Evolutionary conservation across 805 yeast species (phyloP).

Genomic region (Metschnikowia shivogae): DNA sequence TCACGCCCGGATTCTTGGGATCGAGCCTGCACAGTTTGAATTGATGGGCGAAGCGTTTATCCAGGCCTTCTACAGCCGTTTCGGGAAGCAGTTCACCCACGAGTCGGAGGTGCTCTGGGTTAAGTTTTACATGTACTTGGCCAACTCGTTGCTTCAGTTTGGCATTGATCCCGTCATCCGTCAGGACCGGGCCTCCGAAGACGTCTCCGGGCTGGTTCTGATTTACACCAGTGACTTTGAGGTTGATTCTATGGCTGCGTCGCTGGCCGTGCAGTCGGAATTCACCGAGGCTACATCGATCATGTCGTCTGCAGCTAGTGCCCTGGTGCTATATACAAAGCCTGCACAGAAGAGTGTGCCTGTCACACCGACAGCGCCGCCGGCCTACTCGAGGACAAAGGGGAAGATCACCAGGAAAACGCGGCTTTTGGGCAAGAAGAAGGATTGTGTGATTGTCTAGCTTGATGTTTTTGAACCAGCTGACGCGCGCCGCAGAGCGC

Average conservation of each 20-base stretch:
- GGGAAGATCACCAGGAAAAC: background rate
- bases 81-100: slow-evolving; percentile 48
- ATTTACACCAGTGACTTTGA: slow-evolving; percentile 10
- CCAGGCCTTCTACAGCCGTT: slow-evolving; percentile 64
- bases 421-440: slow-evolving; percentile 2
- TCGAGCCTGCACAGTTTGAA: slow-evolving; percentile 64
- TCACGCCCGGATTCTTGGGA: slow-evolving; percentile 71
- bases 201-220: slow-evolving; percentile 8
- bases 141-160: slow-evolving; percentile 61
- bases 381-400: background rate
- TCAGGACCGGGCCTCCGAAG: slow-evolving; percentile 6
- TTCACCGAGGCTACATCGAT: slow-evolving; percentile 10
- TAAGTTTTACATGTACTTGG: slow-evolving; percentile 60
- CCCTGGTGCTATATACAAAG: background rate
- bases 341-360: background rate
- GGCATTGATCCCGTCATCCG: slow-evolving; percentile 48
- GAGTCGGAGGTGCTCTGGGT: slow-evolving; percentile 71
- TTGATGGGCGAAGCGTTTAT: slow-evolving; percentile 71
- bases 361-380: background rate
- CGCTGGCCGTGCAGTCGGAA: slow-evolving; percentile 10
- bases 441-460: slow-evolving; percentile 2
- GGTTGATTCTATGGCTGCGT: slow-evolving; percentile 4
- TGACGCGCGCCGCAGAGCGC: too few relatives aligned
- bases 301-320: background rate
- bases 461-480: too few relatives aligned